Base-by-base conservation (phyloP, 768 basidiomycete species). In the Trametes gibbosa region DNA sequence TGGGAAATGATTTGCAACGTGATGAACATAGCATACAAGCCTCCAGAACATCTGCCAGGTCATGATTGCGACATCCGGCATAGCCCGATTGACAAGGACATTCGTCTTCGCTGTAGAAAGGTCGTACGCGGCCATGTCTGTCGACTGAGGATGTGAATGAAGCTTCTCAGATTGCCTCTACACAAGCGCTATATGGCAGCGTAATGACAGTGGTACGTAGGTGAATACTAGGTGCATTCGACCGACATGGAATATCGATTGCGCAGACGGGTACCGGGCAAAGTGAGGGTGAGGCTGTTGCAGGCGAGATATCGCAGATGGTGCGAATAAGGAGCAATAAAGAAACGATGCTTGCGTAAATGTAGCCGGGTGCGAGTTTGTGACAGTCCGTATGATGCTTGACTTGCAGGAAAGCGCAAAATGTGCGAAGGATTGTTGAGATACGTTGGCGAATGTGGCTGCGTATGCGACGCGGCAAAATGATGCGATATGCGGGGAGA, bases 271-370 rank as follows among this genome's bases (percentile, higher is more conserved):
- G 35, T 35, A 45, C 19, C 6, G 4, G 32, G 23, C 23, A 45
- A 34, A 12, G 24, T 12, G 34, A 17, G 42, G 14, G 37, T 49
- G 48, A 25, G 27, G 27, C 21, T 48, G 43, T 25, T 32, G 43
- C 48, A 53, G 55, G 34, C 41, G 50, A 62, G 32, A 24, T 47
- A 35, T 23, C 41, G 51, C 29, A 62, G 50, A 53, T 41, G 49
- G 32, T 32, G 47, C 23, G 55, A 60, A 61, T 60, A 63, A 65
- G 61, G 61, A 63, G 64, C 64, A 65, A 65, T 65, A 65, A 65
- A 63, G 54, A 65, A 59, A 65, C 42, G 21, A 43, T 63, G 59
- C 59, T 47, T 45, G 52, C 39, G 47, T 65, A 63, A 61, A 65
- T 65, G 50, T 34, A 49, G n/a, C n/a, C 16, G 5, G 35, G 29